Base-by-base conservation (phyloP, 1,284 basidiomycete species). In the Moniliella sp. region DNA sequence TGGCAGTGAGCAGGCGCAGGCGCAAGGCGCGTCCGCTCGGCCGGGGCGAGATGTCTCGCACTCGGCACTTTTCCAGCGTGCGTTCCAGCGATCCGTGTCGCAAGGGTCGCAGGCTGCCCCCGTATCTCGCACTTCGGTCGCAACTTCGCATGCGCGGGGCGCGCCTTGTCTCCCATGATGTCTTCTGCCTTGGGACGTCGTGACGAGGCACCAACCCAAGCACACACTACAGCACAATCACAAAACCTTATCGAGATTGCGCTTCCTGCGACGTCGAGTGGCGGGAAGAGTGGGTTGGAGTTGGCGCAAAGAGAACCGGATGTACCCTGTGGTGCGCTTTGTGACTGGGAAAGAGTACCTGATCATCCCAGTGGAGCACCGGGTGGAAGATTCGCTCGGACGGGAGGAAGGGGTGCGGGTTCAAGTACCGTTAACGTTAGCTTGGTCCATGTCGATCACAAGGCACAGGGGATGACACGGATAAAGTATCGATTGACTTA, bases 401-500 rank as follows among this genome's bases (percentile, higher is more conserved):
- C 12, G 28, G n/a, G 15, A 16, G 5, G 31, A 21, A 4, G 35
- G 31, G n/a, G 25, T 14, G 21, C 23, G 35, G 1, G 16, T 21
- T 14, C 35, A 36, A 13, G 19, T 29, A 14, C 55, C 55, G 12
- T 41, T 58, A 18, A 55, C 57, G 5, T 37, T 58, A 5, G 53
- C 55, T 1, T 58, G n/a, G n/a, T 16, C 16, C 13, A 42, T 57
- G 50, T 57, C 54, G 25, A 57, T 58, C 56, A 58, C 45, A 58
- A 58, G 36, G 31, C 27, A 21, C 55, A 57, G 34, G 55, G 55
- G 3, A 52, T 56, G 40, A 57, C 55, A 27, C 57, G 14, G 43
- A 48, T 11, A 46, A 44, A 38, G 52, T 48, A 42, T 42, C 42
- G 31, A 50, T 57, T 32, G 50, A 57, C 29, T 39, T 57, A 15